Percentiles rank a stretch among this genome's conserved stretches.
Evolutionary conservation across 805 yeast species (phyloP).

Genomic region (Metschnikowia picachoensis): DNA sequence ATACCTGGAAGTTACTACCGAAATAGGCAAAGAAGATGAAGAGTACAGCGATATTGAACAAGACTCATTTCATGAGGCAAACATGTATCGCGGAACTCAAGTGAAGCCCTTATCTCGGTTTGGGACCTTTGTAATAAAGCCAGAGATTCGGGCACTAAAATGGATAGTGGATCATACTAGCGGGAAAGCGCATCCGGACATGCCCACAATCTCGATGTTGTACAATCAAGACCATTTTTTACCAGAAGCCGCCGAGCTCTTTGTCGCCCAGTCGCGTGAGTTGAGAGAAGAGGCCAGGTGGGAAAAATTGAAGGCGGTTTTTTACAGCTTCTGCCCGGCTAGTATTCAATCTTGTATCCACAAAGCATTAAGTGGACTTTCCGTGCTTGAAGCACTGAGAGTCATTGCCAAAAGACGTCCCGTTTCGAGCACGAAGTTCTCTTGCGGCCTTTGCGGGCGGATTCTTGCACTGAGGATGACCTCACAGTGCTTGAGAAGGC

Average conservation of each 20-base stretch:
- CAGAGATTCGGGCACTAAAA: background rate
- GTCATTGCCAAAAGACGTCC: conserved; percentile 3
- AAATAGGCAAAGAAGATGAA: no score
- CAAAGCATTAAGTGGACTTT: background rate
- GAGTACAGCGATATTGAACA: no score
- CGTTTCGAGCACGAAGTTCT: background rate
- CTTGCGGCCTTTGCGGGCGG: background rate
- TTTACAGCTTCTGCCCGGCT: background rate
- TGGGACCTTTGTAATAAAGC: background rate
- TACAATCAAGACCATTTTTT: background rate
- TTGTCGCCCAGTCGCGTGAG: background rate
- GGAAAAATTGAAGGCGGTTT: background rate
- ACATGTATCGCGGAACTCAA: background rate
- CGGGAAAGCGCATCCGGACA: background rate
- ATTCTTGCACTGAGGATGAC: no score
- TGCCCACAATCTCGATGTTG: background rate
- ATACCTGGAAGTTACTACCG: no score
- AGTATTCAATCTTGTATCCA: background rate
- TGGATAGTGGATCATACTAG: conserved; percentile 1
- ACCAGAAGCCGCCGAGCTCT: background rate
- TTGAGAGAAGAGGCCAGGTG: background rate
- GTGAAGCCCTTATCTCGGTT: background rate
- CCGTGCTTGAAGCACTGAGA: conserved; percentile 4
- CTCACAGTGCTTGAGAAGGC: background rate
- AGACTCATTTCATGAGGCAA: no score